Conservation (phyloP, 768 basidiomycete genomes). For the Trametes cubensis region DNA sequence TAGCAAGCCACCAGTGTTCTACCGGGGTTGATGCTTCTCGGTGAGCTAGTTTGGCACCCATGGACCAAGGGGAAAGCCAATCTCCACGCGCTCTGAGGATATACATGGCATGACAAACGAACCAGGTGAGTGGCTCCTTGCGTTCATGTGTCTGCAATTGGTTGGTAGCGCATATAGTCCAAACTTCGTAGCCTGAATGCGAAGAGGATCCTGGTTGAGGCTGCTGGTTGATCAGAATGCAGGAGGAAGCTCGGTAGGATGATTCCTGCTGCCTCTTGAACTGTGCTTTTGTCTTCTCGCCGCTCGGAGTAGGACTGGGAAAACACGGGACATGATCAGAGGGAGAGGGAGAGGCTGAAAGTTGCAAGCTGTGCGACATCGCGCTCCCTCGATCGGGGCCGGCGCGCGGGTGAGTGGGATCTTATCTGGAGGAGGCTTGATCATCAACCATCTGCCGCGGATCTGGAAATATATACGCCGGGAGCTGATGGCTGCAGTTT, state of each 20-base stretch:
- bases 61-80: too few species aligned
- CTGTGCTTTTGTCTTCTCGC: neutral
- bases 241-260: neutral
- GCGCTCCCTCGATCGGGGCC: constrained; percentile 1
- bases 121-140: too few species aligned
- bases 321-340: neutral
- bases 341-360: constrained; percentile 1
- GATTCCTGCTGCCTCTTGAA: neutral
- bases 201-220: too few species aligned
- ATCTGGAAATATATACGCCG: neutral
- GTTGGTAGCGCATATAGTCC: too few species aligned
- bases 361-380: constrained; percentile 1
- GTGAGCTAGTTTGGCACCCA: too few species aligned
- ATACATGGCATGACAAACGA: too few species aligned
- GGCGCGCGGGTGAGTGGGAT: neutral
- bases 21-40: too few species aligned
- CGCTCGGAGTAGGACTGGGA: too few species aligned
- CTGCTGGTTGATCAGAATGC: neutral
- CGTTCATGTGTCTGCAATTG: too few species aligned
- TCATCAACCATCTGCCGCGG: constrained; percentile 14
- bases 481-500: neutral
- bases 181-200: too few species aligned
- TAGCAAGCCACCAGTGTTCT: too few species aligned
- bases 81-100: too few species aligned
- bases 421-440: constrained; percentile 2